These are phyloP conservation scores for Telfairia occidentalis DNA, from an alignment of 331 rosid species.

Conservation along the genomic window DNA sequence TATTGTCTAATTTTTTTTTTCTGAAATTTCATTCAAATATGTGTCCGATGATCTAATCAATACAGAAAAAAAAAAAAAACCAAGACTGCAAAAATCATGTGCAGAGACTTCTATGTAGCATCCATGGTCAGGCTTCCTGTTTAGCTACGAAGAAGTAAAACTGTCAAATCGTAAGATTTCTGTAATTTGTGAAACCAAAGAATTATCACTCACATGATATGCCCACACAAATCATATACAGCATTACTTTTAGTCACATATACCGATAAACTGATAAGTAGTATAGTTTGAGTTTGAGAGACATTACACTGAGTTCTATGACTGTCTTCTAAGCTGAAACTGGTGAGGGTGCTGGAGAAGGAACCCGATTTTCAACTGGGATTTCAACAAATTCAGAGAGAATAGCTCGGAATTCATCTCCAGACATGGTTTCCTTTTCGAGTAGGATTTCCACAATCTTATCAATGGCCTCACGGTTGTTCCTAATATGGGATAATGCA, in stretches of 20 bases:
- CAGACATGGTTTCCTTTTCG: constrained; percentile 77
- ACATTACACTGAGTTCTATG: neutral
- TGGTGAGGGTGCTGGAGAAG: constrained; percentile 52
- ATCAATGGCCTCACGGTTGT: constrained; percentile 86
- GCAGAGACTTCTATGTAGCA: neutral
- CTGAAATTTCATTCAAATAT: neutral
- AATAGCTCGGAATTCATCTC: constrained; percentile 76
- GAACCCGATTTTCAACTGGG: constrained; percentile 56
- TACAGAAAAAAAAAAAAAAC: no score
- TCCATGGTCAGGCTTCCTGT: neutral
- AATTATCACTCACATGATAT: neutral
- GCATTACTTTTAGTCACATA: no score
- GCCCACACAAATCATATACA: neutral
- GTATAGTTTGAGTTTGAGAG: neutral
- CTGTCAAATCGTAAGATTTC: neutral
- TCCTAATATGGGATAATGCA: constrained; percentile 60
- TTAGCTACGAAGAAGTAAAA: neutral
- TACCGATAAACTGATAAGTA: neutral
- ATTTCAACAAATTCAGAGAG: constrained; percentile 68
- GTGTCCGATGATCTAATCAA: neutral
- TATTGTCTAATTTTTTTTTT: neutral
- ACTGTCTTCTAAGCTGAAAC: constrained; percentile 44
- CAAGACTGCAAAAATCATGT: neutral
- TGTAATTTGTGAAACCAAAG: neutral
- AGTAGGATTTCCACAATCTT: constrained; percentile 72